Conservation (phyloP, 495 filamentous ascomycete genomes). For the Amphirosellinia nigrospora region DNA sequence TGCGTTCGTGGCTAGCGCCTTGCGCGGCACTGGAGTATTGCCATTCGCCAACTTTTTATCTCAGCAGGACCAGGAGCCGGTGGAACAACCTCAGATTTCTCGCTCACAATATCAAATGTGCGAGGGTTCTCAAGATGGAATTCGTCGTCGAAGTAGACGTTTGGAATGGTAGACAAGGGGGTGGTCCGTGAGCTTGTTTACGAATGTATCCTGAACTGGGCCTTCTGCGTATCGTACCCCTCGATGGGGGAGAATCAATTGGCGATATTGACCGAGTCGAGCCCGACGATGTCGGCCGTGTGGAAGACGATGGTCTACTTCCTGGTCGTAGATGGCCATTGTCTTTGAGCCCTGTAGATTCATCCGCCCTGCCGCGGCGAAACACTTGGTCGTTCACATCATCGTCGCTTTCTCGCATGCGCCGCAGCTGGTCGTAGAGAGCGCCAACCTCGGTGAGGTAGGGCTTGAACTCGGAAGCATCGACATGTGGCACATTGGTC, state of each 20-base stretch:
- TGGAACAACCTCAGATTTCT: slow-evolving; percentile 88
- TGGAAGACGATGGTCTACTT: slow-evolving; percentile 45
- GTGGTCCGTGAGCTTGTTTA: slow-evolving; percentile 66
- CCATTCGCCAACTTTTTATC: slow-evolving; percentile 68
- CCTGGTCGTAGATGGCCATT: slow-evolving; percentile 51
- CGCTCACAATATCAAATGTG: slow-evolving; percentile 95
- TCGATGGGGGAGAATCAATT: slow-evolving; percentile 52
- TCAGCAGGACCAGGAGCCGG: slow-evolving; percentile 61
- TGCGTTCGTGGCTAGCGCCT: slow-evolving; percentile 93
- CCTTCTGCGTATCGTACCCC: slow-evolving; percentile 45
- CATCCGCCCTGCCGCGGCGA: slow-evolving; percentile 56
- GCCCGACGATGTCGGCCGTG: slow-evolving; percentile 55
- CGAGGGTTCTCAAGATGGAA: slow-evolving; percentile 96
- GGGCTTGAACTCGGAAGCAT: slow-evolving; percentile 76
- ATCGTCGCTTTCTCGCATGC: slow-evolving; percentile 73
- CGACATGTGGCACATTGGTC: slow-evolving; percentile 85
- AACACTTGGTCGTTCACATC: slow-evolving; percentile 53
- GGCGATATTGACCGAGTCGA: slow-evolving; percentile 56
- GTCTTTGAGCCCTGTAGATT: slow-evolving; percentile 54
- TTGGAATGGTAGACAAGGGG: slow-evolving; percentile 88
- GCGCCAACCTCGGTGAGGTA: slow-evolving; percentile 84
- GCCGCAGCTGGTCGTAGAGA: slow-evolving; percentile 81
- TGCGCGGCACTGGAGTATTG: slow-evolving; percentile 68
- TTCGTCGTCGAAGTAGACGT: slow-evolving; percentile 91
- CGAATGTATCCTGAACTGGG: slow-evolving; percentile 59